Conservation (phyloP, 2,329 filamentous ascomycete species). For the Apiospora sp. region DNA sequence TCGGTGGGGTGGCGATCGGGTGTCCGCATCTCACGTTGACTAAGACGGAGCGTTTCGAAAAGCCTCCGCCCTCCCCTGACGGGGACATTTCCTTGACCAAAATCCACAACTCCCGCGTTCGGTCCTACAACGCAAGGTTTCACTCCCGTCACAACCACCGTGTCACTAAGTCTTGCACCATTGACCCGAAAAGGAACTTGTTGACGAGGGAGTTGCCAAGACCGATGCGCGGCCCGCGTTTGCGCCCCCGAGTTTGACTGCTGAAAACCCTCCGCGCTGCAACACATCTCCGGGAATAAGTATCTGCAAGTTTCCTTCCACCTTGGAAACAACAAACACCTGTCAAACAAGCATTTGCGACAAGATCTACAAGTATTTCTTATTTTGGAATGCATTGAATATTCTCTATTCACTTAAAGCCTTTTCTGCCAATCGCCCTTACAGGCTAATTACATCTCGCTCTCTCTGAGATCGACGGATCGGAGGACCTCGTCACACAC, state of each 20-base stretch:
- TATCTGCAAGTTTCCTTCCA: not conserved
- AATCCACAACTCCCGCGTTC: not conserved
- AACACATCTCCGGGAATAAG: not conserved
- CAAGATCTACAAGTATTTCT: not conserved
- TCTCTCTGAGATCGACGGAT: not conserved
- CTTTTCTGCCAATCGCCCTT: not conserved
- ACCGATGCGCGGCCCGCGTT: constrained; percentile 12
- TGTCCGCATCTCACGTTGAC: not conserved
- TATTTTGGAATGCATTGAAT: not conserved
- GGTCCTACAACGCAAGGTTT: not conserved
- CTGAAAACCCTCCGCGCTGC: constrained; percentile 16
- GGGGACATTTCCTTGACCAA: not conserved
- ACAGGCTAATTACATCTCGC: not conserved
- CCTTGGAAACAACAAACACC: constrained; percentile 16
- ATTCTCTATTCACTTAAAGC: not conserved
- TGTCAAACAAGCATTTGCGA: constrained; percentile 6
- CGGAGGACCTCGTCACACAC: not conserved
- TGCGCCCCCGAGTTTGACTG: not conserved
- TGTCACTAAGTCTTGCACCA: constrained; percentile 10
- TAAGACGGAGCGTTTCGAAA: constrained; percentile 13
- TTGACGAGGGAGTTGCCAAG: not conserved
- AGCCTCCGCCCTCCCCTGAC: constrained; percentile 15
- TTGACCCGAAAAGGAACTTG: not conserved
- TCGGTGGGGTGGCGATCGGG: not conserved
- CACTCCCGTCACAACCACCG: not conserved